phyloP scores from a whole-genome alignment of 768 basidiomycete genomes.

The Naganishia kalamii region DNA sequence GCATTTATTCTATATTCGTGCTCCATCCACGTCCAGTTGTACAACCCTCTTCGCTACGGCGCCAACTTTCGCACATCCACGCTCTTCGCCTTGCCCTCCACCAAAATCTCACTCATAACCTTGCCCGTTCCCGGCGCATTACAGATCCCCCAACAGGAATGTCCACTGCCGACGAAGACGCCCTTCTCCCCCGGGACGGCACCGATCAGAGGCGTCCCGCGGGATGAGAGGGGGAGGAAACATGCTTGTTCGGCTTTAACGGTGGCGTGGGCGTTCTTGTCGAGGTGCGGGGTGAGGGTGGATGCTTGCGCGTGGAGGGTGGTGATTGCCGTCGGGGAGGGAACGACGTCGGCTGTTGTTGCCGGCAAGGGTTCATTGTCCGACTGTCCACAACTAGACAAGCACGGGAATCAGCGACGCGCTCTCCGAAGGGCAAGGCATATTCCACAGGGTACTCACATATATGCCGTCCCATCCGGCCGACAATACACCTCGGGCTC shows the following conservation, averaged over 20 bases:
- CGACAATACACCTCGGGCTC: constrained; percentile 51
- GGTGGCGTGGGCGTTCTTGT: constrained; percentile 55
- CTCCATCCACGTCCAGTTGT: too few species aligned
- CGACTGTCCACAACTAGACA: constrained; percentile 69
- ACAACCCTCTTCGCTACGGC: constrained; percentile 21
- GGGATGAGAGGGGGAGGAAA: constrained; percentile 59
- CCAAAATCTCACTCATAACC: constrained; percentile 62
- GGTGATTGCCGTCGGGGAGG: constrained; percentile 56
- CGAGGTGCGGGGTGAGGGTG: constrained; percentile 36
- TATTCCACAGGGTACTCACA: constrained; percentile 26
- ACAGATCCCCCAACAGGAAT: constrained; percentile 47
- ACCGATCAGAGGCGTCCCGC: constrained; percentile 67
- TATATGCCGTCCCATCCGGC: constrained; percentile 44
- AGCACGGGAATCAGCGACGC: not conserved
- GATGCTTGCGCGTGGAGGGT: constrained; percentile 48
- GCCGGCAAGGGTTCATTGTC: constrained; percentile 65
- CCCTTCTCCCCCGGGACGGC: constrained; percentile 59
- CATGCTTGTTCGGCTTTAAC: constrained; percentile 62
- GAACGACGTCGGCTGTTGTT: constrained; percentile 64
- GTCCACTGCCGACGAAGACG: constrained; percentile 61
- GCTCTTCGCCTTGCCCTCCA: constrained; percentile 61
- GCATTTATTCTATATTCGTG: too few species aligned
- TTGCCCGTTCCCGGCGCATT: constrained; percentile 73
- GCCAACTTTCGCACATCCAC: constrained; percentile 52
- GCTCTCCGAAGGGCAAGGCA: not conserved